Conservation (phyloP, 176 grass and related monocot genomes). For the Oryza meyeriana region DNA sequence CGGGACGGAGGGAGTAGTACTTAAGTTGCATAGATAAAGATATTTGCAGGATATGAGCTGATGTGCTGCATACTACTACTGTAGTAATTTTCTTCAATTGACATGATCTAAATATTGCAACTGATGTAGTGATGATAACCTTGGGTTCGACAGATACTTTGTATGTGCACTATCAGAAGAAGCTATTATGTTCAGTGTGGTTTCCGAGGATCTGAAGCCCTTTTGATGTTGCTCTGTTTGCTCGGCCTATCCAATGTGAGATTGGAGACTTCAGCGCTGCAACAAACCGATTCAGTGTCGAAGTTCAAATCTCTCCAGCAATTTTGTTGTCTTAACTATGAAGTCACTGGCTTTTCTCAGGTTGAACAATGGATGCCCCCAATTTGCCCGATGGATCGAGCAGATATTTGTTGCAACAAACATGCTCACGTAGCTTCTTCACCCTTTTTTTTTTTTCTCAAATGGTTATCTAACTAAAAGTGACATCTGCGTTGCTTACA, state of each 20-base stretch:
- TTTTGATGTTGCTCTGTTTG: background rate
- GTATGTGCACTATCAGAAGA: background rate
- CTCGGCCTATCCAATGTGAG: background rate
- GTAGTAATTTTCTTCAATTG: background rate
- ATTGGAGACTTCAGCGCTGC: background rate
- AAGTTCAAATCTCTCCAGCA: background rate
- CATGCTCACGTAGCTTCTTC: too few relatives aligned
- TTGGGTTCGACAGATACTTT: background rate
- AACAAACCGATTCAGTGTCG: background rate
- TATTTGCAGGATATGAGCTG: slow-evolving; percentile 13
- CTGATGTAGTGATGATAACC: background rate
- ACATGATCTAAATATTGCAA: background rate
- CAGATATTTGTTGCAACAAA: background rate
- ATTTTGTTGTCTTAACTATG: background rate
- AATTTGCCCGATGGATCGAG: background rate
- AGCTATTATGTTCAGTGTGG: background rate
- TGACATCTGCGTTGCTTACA: background rate
- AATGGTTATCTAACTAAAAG: background rate
- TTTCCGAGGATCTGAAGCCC: background rate
- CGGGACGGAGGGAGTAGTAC: too few relatives aligned
- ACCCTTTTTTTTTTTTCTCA: background rate
- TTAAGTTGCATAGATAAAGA: background rate
- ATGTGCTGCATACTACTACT: background rate
- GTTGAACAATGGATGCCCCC: background rate
- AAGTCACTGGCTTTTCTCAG: background rate